Evolutionary conservation across 176 grass and related monocot species (phyloP).

Genomic region (Urochloa ruziziensis): DNA sequence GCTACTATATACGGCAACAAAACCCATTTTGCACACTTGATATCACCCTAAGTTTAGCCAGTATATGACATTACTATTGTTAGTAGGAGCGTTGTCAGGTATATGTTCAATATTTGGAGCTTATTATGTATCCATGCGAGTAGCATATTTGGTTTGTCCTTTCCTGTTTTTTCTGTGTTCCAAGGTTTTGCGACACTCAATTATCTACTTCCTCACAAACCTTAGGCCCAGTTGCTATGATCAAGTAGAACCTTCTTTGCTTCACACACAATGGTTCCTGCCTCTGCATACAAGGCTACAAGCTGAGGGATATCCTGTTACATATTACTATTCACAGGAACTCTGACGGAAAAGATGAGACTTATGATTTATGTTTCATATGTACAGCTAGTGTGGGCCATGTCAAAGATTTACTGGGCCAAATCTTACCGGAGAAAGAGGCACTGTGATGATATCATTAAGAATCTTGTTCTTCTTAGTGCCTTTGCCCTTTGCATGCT

Average conservation of each 20-base stretch:
- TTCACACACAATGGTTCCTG: background rate
- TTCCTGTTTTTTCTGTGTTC: background rate
- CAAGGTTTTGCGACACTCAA: background rate
- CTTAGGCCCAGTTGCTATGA: background rate
- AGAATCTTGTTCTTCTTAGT: too few species aligned
- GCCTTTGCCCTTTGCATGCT: too few species aligned
- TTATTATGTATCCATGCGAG: background rate
- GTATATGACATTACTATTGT: background rate
- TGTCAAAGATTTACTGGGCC: background rate
- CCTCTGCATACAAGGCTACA: background rate
- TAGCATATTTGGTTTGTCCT: background rate
- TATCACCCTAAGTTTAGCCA: background rate
- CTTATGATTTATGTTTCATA: background rate
- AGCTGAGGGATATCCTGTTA: background rate
- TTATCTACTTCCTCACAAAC: background rate
- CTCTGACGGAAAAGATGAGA: background rate
- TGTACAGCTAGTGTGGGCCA: background rate
- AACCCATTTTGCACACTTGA: background rate
- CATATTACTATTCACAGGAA: background rate
- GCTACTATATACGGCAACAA: background rate
- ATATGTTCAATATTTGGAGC: background rate
- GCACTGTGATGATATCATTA: too few species aligned
- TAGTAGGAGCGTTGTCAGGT: background rate
- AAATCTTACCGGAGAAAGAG: too few species aligned
- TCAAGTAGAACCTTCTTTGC: background rate